Evolutionary conservation across 345 rosid genomes (phyloP), one percentile per base, ranked within the genome.

Genomic region (Kernera saxatilis): DNA sequence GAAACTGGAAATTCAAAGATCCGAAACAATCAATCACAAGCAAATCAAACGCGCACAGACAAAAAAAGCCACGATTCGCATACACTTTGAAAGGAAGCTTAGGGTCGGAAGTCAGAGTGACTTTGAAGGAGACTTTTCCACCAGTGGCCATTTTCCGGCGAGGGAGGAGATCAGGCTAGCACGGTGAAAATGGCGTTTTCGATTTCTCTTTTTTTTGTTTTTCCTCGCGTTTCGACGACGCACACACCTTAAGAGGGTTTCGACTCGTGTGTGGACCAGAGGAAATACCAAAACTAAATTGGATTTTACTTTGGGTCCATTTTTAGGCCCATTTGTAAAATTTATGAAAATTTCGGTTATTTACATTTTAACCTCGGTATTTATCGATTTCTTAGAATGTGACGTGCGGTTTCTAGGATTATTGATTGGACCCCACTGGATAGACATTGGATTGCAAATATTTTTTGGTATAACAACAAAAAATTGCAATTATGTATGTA

Each of bases 21-120:
- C 59, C 21, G 22, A 19, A 19, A 26, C 63, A 55, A 69, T 41
- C 58, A 61, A 17, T 43, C n/a, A 7, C 41, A 51, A 12, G 13
- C 10, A 19, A 36, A 33, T 19, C 53, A 13, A 12, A 36, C 0
- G 22, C 50, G 35, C 29, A 4, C 1, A 12, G 2, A 3, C 12
- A 5, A 25, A 45, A n/a, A 52, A 15, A 0, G 6, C 15, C 8
- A 14, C 30, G 21, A 55, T 27, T 30, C 1, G 54, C 81, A 9
- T 65, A 93, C 98, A 93, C 97, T 91, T 91, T 91, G 90, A 93
- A 93, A 48, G 97, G 97, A 55, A 93, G 97, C 82, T 93, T 93
- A 10, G 98, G 98, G 82, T 93, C 98, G 43, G 98, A 93, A 62
- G 97, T 93, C 59, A 93, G 92, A 29, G 91, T 93, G 43, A 93